Conservation (phyloP, 2,329 filamentous ascomycete species). For the Blastomyces parvus region DNA sequence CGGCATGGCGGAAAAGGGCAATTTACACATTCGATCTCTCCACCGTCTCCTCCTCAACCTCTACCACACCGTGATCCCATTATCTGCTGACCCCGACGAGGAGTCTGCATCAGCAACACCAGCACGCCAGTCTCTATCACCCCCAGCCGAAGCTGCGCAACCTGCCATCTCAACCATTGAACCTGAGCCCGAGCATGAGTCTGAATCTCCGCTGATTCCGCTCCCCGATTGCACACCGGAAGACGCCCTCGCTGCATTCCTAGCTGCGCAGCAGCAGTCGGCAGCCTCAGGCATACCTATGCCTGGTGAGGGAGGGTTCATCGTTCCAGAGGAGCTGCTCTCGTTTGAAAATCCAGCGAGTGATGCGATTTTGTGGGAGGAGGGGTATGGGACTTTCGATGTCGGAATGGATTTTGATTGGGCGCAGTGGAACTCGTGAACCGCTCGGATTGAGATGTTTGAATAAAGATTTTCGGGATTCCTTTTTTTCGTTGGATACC, state of each 20-base stretch:
- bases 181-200: background rate
- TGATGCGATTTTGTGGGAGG: constrained; percentile 35
- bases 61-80: constrained; percentile 23
- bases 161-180: background rate
- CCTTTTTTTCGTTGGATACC: background rate
- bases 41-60: constrained; percentile 33
- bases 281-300: background rate
- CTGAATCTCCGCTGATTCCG: constrained; percentile 11
- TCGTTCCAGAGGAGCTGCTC: constrained; percentile 12
- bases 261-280: constrained; percentile 8
- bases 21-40: constrained; percentile 40
- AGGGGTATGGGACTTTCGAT: constrained; percentile 32
- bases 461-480: too few relatives aligned
- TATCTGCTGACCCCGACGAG: constrained; percentile 9
- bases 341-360: constrained; percentile 31
- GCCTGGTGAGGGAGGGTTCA: background rate
- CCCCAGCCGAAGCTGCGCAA: constrained; percentile 2
- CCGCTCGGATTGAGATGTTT: too few relatives aligned
- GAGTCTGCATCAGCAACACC: constrained; percentile 4
- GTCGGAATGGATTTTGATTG: constrained; percentile 36
- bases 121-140: constrained; percentile 15
- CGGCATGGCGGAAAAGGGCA: constrained; percentile 45
- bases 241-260: constrained; percentile 5
- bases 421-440: constrained; percentile 12
- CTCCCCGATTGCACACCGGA: background rate